Conservation (phyloP, 2,329 filamentous ascomycete genomes). For the Sporothrix dimorphospora region DNA sequence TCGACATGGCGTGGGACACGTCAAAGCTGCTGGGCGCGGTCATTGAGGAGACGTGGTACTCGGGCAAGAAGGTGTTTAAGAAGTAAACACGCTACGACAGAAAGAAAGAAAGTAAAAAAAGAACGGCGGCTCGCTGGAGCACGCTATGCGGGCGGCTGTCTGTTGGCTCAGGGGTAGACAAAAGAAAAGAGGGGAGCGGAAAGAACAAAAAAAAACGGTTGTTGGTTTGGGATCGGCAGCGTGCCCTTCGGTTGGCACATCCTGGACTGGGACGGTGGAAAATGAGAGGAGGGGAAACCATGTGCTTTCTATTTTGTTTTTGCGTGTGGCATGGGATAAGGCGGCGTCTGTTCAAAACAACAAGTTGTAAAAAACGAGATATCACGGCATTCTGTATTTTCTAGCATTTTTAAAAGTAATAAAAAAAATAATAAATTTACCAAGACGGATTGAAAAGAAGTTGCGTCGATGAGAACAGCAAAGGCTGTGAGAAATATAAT, state of each 20-base stretch:
- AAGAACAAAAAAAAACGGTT: neutral
- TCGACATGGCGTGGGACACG: conserved; percentile 55
- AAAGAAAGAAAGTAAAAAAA: neutral
- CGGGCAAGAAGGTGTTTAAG: conserved; percentile 47
- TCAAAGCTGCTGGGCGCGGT: conserved; percentile 50
- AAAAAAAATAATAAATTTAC: neutral
- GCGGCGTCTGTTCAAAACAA: neutral
- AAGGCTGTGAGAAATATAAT: no score
- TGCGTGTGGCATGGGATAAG: neutral
- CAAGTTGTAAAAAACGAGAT: neutral
- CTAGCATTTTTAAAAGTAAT: conserved; percentile 5
- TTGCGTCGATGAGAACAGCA: no score
- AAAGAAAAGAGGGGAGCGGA: conserved; percentile 8
- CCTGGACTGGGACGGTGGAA: neutral
- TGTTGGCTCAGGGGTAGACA: conserved; percentile 21
- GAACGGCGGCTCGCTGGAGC: neutral
- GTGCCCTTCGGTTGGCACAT: neutral
- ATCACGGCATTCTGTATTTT: neutral
- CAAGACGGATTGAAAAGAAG: neutral
- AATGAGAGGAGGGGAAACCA: neutral
- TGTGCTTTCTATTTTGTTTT: neutral
- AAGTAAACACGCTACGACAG: neutral
- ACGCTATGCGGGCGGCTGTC: conserved; percentile 2
- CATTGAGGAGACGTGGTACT: conserved; percentile 58
- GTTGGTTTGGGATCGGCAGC: neutral